Evolutionary conservation across 352 stramenopile genomes (phyloP).

Genomic region (Phytophthora foliorum): DNA sequence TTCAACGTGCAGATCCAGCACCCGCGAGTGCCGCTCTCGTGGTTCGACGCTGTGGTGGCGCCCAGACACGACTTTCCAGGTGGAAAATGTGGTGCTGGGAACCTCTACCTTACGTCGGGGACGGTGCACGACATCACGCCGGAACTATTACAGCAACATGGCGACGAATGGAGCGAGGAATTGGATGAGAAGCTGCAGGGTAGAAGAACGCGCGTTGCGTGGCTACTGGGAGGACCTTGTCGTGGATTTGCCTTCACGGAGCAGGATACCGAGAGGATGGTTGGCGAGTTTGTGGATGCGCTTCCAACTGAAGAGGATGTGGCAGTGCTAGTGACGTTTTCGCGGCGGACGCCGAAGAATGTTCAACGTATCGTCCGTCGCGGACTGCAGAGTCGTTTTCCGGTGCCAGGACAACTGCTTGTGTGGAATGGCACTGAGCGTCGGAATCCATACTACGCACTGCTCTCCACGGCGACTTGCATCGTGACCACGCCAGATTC

Average conservation of each 20-base stretch:
- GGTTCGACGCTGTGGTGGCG: slow-evolving; percentile 72
- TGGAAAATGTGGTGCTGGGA: slow-evolving; percentile 12
- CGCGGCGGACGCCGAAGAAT: slow-evolving; percentile 58
- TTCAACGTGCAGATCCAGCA: slow-evolving; percentile 88
- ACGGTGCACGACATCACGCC: slow-evolving; percentile 57
- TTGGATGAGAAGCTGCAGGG: slow-evolving; percentile 37
- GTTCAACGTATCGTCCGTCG: slow-evolving; percentile 49
- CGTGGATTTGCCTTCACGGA: slow-evolving; percentile 65
- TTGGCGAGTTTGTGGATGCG: slow-evolving; percentile 40
- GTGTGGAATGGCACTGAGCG: slow-evolving; percentile 61
- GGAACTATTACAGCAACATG: slow-evolving; percentile 37
- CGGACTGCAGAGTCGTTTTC: slow-evolving; percentile 29
- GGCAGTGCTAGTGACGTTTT: slow-evolving; percentile 76
- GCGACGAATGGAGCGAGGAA: slow-evolving; percentile 28
- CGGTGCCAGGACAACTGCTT: slow-evolving; percentile 41
- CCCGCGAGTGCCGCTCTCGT: slow-evolving; percentile 56
- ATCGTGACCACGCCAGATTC: slow-evolving; percentile 84
- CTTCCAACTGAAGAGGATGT: slow-evolving; percentile 24
- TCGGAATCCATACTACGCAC: slow-evolving; percentile 70
- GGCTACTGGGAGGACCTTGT: slow-evolving; percentile 76
- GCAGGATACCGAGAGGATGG: slow-evolving; percentile 51
- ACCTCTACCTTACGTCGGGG: slow-evolving; percentile 62
- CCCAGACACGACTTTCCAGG: slow-evolving; percentile 64
- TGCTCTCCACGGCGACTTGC: slow-evolving; percentile 56
- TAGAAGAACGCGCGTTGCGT: slow-evolving; percentile 41